These are phyloP conservation scores for Citrullus colocynthis DNA, from an alignment of 306 rosid genomes.

Conservation along the genomic window DNA sequence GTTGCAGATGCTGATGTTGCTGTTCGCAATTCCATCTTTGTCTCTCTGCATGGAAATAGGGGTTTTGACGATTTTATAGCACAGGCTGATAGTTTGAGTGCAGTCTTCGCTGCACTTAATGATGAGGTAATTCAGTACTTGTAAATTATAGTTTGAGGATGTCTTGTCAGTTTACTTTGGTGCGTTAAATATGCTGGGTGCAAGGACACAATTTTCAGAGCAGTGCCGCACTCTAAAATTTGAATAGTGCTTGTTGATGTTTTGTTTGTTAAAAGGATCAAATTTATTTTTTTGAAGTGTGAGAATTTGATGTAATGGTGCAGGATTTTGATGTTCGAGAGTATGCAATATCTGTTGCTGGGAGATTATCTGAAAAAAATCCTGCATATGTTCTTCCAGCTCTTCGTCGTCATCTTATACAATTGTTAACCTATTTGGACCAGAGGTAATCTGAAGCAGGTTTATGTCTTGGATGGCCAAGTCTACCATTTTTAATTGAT, in stretches of 20 bases:
- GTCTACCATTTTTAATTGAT: neutral
- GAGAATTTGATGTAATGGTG: conserved; percentile 10
- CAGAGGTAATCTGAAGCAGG: conserved; percentile 54
- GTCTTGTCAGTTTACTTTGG: neutral
- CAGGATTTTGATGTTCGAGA: conserved; percentile 97
- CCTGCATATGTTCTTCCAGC: conserved; percentile 99
- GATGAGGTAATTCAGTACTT: conserved; percentile 53
- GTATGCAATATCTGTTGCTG: conserved; percentile 86
- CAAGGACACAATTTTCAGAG: neutral
- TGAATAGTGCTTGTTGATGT: neutral
- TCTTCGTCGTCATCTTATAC: conserved; percentile 97
- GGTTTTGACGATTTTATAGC: conserved; percentile 96
- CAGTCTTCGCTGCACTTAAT: conserved; percentile 87
- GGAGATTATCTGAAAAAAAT: conserved; percentile 91
- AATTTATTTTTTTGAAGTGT: neutral
- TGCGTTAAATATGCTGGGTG: neutral
- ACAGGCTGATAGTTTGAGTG: conserved; percentile 85
- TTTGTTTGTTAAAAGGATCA: neutral
- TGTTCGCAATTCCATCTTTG: conserved; percentile 87
- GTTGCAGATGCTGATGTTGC: conserved; percentile 96
- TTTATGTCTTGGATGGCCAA: neutral
- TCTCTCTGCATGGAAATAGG: conserved; percentile 73
- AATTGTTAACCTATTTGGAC: conserved; percentile 74
- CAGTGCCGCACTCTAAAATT: neutral
- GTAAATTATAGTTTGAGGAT: neutral